A percentile compares a stretch with the other conserved stretches of the same genome.
These are phyloP conservation scores for Backusella westeae DNA, from an alignment of 192 early-diverging fungal genomes.

Conservation along the genomic window DNA sequence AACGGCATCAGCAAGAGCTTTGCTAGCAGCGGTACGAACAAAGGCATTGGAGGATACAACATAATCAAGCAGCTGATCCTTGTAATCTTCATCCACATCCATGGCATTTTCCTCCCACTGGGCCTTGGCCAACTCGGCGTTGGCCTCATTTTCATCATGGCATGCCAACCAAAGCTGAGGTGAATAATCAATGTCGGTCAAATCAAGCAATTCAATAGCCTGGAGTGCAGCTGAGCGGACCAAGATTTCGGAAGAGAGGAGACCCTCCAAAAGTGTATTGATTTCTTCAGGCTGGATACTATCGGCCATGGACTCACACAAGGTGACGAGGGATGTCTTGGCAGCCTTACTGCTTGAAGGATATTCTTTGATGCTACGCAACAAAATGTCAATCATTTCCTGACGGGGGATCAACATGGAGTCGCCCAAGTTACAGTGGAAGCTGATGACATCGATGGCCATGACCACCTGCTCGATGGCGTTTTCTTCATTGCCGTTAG, in stretches of 20 bases:
- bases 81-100: conserved; percentile 50
- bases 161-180: conserved; percentile 68
- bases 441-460: conserved; percentile 60
- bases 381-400: conserved; percentile 60
- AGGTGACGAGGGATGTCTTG: conserved; percentile 43
- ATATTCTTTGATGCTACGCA: conserved; percentile 63
- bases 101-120: conserved; percentile 68
- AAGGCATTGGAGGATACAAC: conserved; percentile 50
- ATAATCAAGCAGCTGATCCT: conserved; percentile 41
- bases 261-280: conserved; percentile 56
- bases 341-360: conserved; percentile 56
- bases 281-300: conserved; percentile 49
- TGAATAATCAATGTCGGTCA: conserved; percentile 59
- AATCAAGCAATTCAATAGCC: conserved; percentile 57
- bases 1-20: conserved; percentile 65
- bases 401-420: conserved; percentile 58
- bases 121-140: conserved; percentile 50
- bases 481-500: conserved; percentile 38
- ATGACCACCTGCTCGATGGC: conserved; percentile 66
- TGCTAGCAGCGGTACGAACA: conserved; percentile 60
- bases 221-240: conserved; percentile 66
- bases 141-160: conserved; percentile 58
- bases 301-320: conserved; percentile 50
- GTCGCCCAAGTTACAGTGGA: conserved; percentile 53
- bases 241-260: conserved; percentile 61